Evolutionary conservation across 805 yeast genomes (phyloP).

Genomic region (Komagataella populi): DNA sequence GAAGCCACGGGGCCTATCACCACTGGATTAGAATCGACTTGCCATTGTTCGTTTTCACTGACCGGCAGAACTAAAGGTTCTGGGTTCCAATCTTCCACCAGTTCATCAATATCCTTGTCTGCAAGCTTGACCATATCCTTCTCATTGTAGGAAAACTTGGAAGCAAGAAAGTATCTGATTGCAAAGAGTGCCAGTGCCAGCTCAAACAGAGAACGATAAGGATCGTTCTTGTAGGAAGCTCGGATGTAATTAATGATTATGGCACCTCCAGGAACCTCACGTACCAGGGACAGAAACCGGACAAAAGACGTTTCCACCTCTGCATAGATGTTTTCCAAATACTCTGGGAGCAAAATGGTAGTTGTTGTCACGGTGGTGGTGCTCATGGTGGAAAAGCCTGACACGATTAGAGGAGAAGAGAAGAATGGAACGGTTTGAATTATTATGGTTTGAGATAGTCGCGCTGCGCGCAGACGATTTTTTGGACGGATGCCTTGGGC

Average conservation of each 20-base stretch:
- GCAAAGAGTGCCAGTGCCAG: slow-evolving; percentile 68
- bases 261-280: slow-evolving; percentile 38
- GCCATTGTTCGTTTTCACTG: slow-evolving; percentile 41
- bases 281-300: slow-evolving; percentile 1
- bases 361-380: slow-evolving; percentile 4
- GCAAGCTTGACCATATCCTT: slow-evolving; percentile 51
- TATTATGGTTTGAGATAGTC: not conserved
- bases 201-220: slow-evolving; percentile 79
- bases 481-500: not conserved
- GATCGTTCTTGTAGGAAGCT: slow-evolving; percentile 87
- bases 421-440: not conserved
- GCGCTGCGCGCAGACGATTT: not conserved
- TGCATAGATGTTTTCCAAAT: slow-evolving; percentile 3
- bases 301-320: not conserved
- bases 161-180: slow-evolving; percentile 66
- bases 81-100: slow-evolving; percentile 87
- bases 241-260: slow-evolving; percentile 56
- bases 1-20: slow-evolving; percentile 40
- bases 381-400: slow-evolving; percentile 1
- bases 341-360: slow-evolving; percentile 6
- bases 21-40: slow-evolving; percentile 48
- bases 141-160: slow-evolving; percentile 65
- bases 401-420: not conserved
- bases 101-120: slow-evolving; percentile 58
- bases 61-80: slow-evolving; percentile 60